Evolutionary conservation across 495 filamentous ascomycete genomes (phyloP).

Genomic region (Cetradonia linearis): DNA sequence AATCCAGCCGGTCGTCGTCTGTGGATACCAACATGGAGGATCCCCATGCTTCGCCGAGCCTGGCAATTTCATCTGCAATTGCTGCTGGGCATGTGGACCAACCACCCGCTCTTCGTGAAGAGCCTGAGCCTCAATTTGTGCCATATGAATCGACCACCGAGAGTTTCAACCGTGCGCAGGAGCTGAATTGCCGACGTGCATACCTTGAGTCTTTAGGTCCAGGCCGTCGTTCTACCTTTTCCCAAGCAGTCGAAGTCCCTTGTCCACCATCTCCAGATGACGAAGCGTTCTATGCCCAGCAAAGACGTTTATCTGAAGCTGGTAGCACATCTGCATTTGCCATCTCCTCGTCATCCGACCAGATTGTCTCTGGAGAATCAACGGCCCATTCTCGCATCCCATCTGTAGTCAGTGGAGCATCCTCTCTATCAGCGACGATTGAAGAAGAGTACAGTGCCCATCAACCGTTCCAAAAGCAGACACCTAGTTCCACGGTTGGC

Average conservation of each 20-base stretch:
- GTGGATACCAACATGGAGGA: conserved; percentile 38
- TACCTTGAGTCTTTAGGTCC: conserved; percentile 24
- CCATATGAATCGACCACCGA: conserved; percentile 34
- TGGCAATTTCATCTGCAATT: conserved; percentile 50
- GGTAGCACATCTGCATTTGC: conserved; percentile 47
- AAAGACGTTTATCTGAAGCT: conserved; percentile 38
- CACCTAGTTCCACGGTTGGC: conserved; percentile 33
- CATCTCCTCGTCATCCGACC: conserved; percentile 43
- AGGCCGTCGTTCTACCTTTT: conserved; percentile 26
- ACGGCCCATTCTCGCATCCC: conserved; percentile 67
- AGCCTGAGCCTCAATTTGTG: conserved; percentile 20
- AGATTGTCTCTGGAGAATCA: conserved; percentile 49
- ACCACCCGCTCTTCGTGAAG: conserved; percentile 36
- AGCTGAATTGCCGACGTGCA: conserved; percentile 26
- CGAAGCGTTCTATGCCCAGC: conserved; percentile 32
- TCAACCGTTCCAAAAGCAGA: conserved; percentile 37
- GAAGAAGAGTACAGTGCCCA: conserved; percentile 35
- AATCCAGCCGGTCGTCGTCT: conserved; percentile 25
- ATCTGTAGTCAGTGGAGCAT: conserved; percentile 68
- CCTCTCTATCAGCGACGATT: conserved; percentile 56
- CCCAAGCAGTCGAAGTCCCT: conserved; percentile 19
- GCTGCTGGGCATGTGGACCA: conserved; percentile 53
- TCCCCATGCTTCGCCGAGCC: conserved; percentile 53
- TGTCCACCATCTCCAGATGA: conserved; percentile 46
- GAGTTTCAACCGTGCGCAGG: conserved; percentile 37